Percentiles rank a stretch among this genome's conserved stretches.
Conservation (phyloP, 257 asterid species). For the Prunella vulgaris region DNA sequence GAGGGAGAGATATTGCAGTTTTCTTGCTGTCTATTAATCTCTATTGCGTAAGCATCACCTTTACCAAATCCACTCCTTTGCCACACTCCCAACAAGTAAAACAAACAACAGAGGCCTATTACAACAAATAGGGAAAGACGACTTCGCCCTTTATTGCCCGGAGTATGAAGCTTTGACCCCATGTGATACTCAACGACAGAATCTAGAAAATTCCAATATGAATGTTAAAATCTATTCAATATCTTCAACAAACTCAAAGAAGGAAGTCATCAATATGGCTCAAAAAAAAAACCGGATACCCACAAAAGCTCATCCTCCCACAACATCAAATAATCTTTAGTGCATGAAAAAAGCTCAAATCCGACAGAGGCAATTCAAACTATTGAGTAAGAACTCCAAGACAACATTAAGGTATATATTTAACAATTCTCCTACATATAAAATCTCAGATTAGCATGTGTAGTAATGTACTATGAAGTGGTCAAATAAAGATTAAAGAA, state of each 20-base stretch:
- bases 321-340: not conserved
- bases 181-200: conserved; percentile 33
- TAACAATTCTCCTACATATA: not conserved
- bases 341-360: not conserved
- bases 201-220: conserved; percentile 15
- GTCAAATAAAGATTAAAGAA: not conserved
- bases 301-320: not conserved
- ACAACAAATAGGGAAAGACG: conserved; percentile 56
- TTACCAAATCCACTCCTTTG: conserved; percentile 88
- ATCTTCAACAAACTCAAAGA: conserved; percentile 7
- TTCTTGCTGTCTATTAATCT: conserved; percentile 46
- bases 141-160: conserved; percentile 53
- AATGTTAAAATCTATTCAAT: not conserved
- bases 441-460: not conserved
- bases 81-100: conserved; percentile 78
- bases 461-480: not conserved
- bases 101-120: conserved; percentile 70
- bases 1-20: conserved; percentile 55
- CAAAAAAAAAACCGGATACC: not conserved
- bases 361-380: not conserved
- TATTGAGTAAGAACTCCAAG: not conserved
- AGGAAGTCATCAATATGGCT: not conserved
- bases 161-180: conserved; percentile 59
- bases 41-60: conserved; percentile 61
- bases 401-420: not conserved